Percentiles rank a stretch among this genome's conserved stretches.
These are phyloP conservation scores for Verticillium klebahnii DNA, from an alignment of 2,329 filamentous ascomycete species.

Conservation along the genomic window DNA sequence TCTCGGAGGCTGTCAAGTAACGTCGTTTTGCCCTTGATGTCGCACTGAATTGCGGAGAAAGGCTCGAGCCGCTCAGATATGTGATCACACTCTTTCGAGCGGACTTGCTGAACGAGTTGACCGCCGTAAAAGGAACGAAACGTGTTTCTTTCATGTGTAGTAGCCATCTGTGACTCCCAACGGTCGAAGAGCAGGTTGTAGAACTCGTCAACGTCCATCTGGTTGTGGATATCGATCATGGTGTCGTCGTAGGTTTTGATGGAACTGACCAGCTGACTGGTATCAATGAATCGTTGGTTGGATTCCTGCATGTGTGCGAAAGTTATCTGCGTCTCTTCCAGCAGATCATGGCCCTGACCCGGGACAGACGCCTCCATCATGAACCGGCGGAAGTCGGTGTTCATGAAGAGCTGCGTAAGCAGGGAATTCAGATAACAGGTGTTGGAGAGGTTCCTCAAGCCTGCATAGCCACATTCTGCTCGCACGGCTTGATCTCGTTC, in stretches of 20 bases:
- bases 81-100: conserved; percentile 89
- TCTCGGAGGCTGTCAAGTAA: conserved; percentile 85
- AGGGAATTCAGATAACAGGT: conserved; percentile 97
- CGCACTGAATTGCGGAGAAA: conserved; percentile 92
- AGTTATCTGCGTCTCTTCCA: conserved; percentile 72
- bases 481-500: conserved; percentile 67
- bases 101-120: conserved; percentile 88
- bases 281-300: conserved; percentile 68
- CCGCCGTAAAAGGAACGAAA: conserved; percentile 88
- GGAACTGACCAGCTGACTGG: conserved; percentile 64
- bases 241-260: conserved; percentile 81
- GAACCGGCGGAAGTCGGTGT: conserved; percentile 79
- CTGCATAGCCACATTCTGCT: conserved; percentile 76
- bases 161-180: conserved; percentile 76
- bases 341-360: conserved; percentile 54
- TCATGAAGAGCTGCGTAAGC: conserved; percentile 95
- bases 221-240: conserved; percentile 77
- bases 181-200: conserved; percentile 91
- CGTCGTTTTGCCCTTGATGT: conserved; percentile 85
- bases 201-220: conserved; percentile 99
- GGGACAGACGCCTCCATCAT: conserved; percentile 63
- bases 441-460: conserved; percentile 86
- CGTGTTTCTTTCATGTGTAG: conserved; percentile 60
- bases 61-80: conserved; percentile 87
- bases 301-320: conserved; percentile 86